phyloP scores from a whole-genome alignment of 257 asterid genomes.

The Hygrophila difformis region DNA sequence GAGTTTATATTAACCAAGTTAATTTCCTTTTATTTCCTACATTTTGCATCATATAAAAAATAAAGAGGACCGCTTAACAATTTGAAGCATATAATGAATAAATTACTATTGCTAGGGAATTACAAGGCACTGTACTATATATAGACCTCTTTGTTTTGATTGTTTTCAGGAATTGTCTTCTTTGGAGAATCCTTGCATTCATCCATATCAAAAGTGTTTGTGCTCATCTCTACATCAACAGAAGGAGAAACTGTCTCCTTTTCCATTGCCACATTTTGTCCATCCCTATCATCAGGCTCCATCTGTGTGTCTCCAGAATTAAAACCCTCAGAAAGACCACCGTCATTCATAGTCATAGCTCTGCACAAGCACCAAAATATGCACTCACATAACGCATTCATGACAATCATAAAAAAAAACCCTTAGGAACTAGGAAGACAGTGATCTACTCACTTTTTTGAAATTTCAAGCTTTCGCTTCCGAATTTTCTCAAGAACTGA shows the following conservation, averaged over 20 bases:
- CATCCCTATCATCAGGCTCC: slow-evolving; percentile 25
- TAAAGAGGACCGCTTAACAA: too few relatives aligned
- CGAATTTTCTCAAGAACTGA: slow-evolving; percentile 81
- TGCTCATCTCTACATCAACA: slow-evolving; percentile 16
- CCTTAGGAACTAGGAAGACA: neutral
- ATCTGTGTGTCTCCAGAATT: slow-evolving; percentile 22
- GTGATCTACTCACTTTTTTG: slow-evolving; percentile 41
- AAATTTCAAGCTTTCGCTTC: slow-evolving; percentile 74
- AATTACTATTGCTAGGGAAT: too few relatives aligned
- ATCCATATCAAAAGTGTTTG: slow-evolving; percentile 20
- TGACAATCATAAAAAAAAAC: neutral
- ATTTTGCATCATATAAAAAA: too few relatives aligned
- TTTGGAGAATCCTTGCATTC: slow-evolving; percentile 20
- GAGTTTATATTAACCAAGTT: too few relatives aligned
- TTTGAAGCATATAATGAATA: too few relatives aligned
- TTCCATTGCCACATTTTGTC: slow-evolving; percentile 13
- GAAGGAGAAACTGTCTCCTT: slow-evolving; percentile 16
- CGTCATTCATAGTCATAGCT: slow-evolving; percentile 11
- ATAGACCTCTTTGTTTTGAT: slow-evolving; percentile 30
- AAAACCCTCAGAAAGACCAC: slow-evolving; percentile 19
- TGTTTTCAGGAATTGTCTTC: slow-evolving; percentile 20
- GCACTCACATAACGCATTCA: slow-evolving; percentile 1
- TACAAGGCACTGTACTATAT: slow-evolving; percentile 3
- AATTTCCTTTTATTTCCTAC: too few relatives aligned
- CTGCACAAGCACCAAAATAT: slow-evolving; percentile 33